These are phyloP conservation scores for Mesotaenium endlicherianum DNA, from an alignment of 139 green algal species.

Conservation along the genomic window DNA sequence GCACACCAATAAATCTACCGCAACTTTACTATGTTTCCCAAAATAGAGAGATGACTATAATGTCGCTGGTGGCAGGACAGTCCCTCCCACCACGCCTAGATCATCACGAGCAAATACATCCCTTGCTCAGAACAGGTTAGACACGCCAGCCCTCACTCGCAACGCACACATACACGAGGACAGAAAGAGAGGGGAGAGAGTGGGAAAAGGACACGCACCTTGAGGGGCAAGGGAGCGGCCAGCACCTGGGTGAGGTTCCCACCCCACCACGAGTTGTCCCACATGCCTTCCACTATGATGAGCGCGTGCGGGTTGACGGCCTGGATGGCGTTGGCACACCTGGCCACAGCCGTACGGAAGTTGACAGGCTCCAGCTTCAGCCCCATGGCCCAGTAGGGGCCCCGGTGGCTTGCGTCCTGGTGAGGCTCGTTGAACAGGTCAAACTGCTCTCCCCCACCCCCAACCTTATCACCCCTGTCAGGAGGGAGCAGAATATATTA, in stretches of 20 bases:
- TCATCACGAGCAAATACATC: no score
- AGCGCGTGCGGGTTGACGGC: constrained; percentile 23
- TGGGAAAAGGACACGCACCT: not conserved
- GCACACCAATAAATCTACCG: no score
- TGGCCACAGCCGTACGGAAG: constrained; percentile 2
- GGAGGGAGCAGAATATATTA: no score
- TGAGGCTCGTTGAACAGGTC: constrained; percentile 36
- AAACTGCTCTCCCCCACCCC: no score
- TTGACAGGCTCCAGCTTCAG: not conserved
- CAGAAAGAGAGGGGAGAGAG: not conserved
- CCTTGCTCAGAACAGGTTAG: no score
- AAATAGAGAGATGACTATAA: no score
- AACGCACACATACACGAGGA: not conserved
- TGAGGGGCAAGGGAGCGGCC: not conserved
- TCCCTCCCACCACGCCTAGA: no score
- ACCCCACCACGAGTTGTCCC: constrained; percentile 23
- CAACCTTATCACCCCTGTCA: no score
- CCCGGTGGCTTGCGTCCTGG: not conserved
- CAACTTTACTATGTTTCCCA: no score
- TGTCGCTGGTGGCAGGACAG: no score
- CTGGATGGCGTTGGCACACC: constrained; percentile 26
- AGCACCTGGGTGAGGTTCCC: not conserved
- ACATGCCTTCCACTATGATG: constrained; percentile 36
- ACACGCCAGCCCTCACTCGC: no score
- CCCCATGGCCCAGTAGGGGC: not conserved